Evolutionary conservation across 2,329 filamentous ascomycete genomes (phyloP).

Genomic region (Fusarium brachygibbosum): DNA sequence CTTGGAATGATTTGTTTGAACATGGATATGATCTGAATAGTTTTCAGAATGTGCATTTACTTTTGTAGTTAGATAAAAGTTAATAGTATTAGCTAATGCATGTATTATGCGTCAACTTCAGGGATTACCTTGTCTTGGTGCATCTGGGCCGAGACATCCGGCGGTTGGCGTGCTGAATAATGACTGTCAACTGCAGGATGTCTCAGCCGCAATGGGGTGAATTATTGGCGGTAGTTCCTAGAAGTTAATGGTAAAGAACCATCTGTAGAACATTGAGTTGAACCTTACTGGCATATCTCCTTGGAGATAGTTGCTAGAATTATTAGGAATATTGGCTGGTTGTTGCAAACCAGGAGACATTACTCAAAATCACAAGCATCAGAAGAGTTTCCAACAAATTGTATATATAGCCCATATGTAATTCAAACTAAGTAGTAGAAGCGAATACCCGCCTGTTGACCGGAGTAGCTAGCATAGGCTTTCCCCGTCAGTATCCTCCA

Average conservation of each 20-base stretch:
- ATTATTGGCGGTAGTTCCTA: no score
- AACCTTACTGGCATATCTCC: no score
- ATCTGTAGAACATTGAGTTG: no score
- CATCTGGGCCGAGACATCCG: neutral
- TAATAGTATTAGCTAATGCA: neutral
- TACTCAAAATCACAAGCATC: no score
- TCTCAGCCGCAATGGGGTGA: neutral
- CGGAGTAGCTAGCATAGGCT: slow-evolving; percentile 12
- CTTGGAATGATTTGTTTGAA: slow-evolving; percentile 46
- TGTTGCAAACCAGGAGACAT: no score
- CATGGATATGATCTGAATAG: slow-evolving; percentile 43
- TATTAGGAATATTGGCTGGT: no score
- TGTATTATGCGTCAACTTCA: neutral
- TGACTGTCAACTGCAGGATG: no score
- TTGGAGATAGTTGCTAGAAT: no score
- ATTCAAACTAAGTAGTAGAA: slow-evolving; percentile 8
- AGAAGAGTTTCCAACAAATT: no score
- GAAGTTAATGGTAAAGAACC: no score
- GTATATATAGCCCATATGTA: neutral
- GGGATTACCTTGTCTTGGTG: no score
- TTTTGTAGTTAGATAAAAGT: slow-evolving; percentile 3
- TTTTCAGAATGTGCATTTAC: slow-evolving; percentile 34
- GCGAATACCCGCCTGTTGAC: neutral
- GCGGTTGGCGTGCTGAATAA: neutral
- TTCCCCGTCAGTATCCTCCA: slow-evolving; percentile 6